Conservation (phyloP, 1,284 basidiomycete genomes). For the Ceratobasidium sp. region DNA sequence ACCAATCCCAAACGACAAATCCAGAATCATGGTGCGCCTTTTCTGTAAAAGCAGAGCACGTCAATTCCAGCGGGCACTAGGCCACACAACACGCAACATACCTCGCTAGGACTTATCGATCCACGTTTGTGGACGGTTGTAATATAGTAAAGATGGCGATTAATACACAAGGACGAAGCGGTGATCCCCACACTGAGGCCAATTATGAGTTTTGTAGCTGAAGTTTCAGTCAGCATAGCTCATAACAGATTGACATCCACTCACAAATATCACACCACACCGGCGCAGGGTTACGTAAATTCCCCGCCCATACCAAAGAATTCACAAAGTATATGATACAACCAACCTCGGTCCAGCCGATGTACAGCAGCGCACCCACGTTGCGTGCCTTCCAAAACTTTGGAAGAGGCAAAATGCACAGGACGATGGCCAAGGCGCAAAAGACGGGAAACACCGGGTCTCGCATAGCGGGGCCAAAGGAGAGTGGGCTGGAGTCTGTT, state of each 20-base stretch:
- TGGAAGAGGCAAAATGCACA: conserved; percentile 66
- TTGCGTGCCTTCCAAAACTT: conserved; percentile 76
- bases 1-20: conserved; percentile 63
- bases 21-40: no score
- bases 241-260: conserved; percentile 51
- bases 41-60: no score
- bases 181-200: conserved; percentile 60
- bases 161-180: conserved; percentile 64
- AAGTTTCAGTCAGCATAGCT: conserved; percentile 19
- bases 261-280: conserved; percentile 84
- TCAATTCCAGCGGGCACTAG: no score
- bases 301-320: conserved; percentile 75
- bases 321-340: conserved; percentile 75
- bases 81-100: no score
- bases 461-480: not conserved
- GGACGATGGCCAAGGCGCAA: conserved; percentile 65
- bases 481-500: no score
- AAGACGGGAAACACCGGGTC: conserved; percentile 54
- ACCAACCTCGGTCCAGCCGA: conserved; percentile 70
- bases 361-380: conserved; percentile 73
- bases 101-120: no score
- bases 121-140: no score
- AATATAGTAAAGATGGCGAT: conserved; percentile 65
- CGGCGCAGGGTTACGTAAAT: conserved; percentile 68
- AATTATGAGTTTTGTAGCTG: conserved; percentile 60